Conservation (phyloP, 805 yeast species). For the Lachancea sp. region DNA sequence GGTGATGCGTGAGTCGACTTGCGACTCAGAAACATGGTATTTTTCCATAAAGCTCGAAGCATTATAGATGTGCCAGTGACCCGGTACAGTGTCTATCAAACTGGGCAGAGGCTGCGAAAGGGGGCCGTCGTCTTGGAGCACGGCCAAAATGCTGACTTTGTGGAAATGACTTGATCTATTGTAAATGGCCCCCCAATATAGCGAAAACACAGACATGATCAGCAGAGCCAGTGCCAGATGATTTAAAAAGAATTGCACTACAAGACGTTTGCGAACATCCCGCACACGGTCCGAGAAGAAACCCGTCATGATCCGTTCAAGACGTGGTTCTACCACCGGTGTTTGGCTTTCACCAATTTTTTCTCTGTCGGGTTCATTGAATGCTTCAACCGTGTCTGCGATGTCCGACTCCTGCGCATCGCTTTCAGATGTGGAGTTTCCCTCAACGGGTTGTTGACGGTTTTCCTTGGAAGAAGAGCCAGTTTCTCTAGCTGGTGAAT, state of each 20-base stretch:
- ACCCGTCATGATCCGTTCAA: conserved; percentile 13
- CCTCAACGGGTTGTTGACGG: too few relatives aligned
- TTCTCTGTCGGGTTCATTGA: not conserved
- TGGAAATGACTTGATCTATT: conserved; percentile 20
- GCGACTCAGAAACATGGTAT: conserved; percentile 16
- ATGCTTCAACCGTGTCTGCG: not conserved
- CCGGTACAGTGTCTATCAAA: conserved; percentile 16
- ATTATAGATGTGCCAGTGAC: conserved; percentile 30
- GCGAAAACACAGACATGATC: conserved; percentile 21
- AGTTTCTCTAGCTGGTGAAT: too few relatives aligned
- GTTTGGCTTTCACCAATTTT: not conserved
- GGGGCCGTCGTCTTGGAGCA: conserved; percentile 30
- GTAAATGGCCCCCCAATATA: conserved; percentile 37
- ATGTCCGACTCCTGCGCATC: not conserved
- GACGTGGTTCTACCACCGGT: not conserved
- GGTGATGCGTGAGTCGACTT: conserved; percentile 34
- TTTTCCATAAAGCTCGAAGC: conserved; percentile 21
- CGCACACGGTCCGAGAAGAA: conserved; percentile 16
- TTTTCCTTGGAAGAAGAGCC: too few relatives aligned
- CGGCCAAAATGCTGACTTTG: conserved; percentile 28
- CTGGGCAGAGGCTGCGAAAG: conserved; percentile 13
- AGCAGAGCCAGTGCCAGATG: conserved; percentile 20
- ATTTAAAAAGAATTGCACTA: conserved; percentile 10
- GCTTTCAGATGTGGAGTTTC: too few relatives aligned
- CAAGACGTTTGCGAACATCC: conserved; percentile 11